These are phyloP conservation scores for Phytophthora sojae DNA, from an alignment of 352 stramenopile genomes.

Conservation along the genomic window DNA sequence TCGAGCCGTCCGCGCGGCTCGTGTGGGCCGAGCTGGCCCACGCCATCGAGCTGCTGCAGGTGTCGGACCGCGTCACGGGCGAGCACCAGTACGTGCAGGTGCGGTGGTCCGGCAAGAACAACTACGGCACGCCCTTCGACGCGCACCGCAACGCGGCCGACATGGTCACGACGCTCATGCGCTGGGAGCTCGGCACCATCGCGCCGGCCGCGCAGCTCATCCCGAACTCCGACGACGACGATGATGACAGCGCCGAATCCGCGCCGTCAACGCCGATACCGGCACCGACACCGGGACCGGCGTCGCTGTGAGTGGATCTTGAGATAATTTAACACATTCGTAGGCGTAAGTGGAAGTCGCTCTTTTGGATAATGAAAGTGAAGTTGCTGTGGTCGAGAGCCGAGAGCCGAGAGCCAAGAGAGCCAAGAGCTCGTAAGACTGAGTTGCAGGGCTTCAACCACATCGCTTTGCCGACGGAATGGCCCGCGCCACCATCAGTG, in stretches of 20 bases:
- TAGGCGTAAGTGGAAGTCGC: slow-evolving; percentile 8
- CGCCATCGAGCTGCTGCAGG: slow-evolving; percentile 54
- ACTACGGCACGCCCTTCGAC: slow-evolving; percentile 59
- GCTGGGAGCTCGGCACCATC: slow-evolving; percentile 57
- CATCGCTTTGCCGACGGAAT: slow-evolving; percentile 27
- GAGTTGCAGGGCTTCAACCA: slow-evolving; percentile 33
- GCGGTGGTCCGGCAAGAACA: slow-evolving; percentile 56
- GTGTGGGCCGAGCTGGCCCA: slow-evolving; percentile 56
- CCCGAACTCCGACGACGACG: slow-evolving; percentile 22
- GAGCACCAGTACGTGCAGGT: slow-evolving; percentile 45
- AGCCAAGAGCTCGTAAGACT: neutral
- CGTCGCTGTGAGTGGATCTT: neutral
- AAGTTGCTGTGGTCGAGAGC: neutral
- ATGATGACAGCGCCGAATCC: neutral
- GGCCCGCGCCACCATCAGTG: neutral
- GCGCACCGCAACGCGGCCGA: slow-evolving; percentile 57
- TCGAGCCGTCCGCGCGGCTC: slow-evolving; percentile 39
- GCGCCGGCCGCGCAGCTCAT: slow-evolving; percentile 44
- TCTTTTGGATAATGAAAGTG: slow-evolving; percentile 36
- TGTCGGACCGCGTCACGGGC: slow-evolving; percentile 32
- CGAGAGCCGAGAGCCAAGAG: slow-evolving; percentile 1
- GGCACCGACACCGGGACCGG: neutral
- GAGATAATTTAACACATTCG: slow-evolving; percentile 29
- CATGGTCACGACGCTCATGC: slow-evolving; percentile 55
- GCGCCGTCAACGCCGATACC: neutral